These are phyloP conservation scores for Pseudopediastrum boryanum DNA, from an alignment of 139 green algal genomes.

Conservation along the genomic window DNA sequence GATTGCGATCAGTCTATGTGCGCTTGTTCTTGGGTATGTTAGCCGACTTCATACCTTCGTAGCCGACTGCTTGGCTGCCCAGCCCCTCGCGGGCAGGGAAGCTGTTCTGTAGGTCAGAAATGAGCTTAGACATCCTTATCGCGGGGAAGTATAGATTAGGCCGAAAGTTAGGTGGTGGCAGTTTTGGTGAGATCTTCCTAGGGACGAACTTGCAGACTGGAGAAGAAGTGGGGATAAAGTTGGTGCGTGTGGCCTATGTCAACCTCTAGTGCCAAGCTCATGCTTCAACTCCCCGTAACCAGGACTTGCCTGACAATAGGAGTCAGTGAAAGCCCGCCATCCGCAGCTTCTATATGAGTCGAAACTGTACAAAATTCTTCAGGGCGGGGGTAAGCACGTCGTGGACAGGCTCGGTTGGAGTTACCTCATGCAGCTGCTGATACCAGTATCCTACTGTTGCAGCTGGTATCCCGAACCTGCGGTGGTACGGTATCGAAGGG, in stretches of 20 bases:
- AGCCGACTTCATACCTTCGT: no score
- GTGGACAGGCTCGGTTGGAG: not conserved
- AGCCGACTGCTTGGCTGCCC: no score
- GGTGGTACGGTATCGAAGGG: conserved; percentile 98
- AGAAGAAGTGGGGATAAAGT: conserved; percentile 98
- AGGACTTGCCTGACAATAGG: no score
- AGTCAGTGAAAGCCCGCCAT: conserved; percentile 87
- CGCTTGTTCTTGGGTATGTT: no score
- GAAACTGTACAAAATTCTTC: conserved; percentile 95
- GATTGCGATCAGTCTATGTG: no score
- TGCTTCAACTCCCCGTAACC: no score
- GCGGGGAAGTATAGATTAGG: conserved; percentile 80
- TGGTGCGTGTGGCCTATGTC: conserved; percentile 86
- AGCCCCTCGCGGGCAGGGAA: no score
- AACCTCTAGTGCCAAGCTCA: no score
- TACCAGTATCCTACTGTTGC: conserved; percentile 33
- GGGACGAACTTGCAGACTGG: conserved; percentile 94
- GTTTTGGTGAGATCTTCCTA: conserved; percentile 92
- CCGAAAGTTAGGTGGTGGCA: conserved; percentile 79
- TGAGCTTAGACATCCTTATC: conserved; percentile 50
- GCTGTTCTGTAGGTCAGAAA: no score
- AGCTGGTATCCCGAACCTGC: conserved; percentile 97
- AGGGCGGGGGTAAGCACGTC: conserved; percentile 80
- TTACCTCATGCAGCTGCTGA: not conserved
- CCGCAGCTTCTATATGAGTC: conserved; percentile 95